These are phyloP conservation scores for Antrodiella citrinella DNA, from an alignment of 768 basidiomycete genomes.

Conservation along the genomic window DNA sequence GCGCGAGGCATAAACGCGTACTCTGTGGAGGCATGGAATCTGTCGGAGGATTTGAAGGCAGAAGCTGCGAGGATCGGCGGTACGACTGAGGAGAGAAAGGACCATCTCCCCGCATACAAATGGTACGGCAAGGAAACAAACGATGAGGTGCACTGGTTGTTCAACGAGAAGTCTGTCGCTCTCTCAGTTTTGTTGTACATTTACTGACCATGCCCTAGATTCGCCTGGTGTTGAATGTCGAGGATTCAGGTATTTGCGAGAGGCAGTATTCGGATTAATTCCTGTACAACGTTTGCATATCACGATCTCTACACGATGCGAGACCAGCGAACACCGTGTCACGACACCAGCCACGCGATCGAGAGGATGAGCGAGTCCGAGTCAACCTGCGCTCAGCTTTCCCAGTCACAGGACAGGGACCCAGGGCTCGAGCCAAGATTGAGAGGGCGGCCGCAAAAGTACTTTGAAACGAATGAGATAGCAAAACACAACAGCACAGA, in stretches of 20 bases:
- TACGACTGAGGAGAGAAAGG: conserved; percentile 24
- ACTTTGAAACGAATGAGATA: too few relatives aligned
- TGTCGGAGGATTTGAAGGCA: conserved; percentile 26
- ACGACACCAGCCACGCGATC: too few relatives aligned
- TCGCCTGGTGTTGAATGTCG: neutral
- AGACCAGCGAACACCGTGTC: too few relatives aligned
- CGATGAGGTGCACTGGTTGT: conserved; percentile 32
- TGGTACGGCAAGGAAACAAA: conserved; percentile 38
- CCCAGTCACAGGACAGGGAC: too few relatives aligned
- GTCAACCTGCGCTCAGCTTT: too few relatives aligned
- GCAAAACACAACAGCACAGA: too few relatives aligned
- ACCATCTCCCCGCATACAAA: conserved; percentile 36
- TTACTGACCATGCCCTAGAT: neutral
- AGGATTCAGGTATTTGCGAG: neutral
- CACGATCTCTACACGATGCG: too few relatives aligned
- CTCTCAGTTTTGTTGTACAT: neutral
- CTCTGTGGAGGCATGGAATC: conserved; percentile 41
- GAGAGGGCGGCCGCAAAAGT: too few relatives aligned
- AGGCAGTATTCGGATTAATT: too few relatives aligned
- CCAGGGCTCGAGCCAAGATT: too few relatives aligned
- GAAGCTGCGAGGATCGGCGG: conserved; percentile 25
- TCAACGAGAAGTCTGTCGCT: conserved; percentile 35
- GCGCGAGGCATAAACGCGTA: conserved; percentile 28
- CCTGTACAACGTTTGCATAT: too few relatives aligned
- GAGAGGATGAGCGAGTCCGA: too few relatives aligned